Percentiles rank a stretch among this genome's conserved stretches.
Conservation (phyloP, 2,329 filamentous ascomycete genomes). For the Ophiocordyceps unilateralis region DNA sequence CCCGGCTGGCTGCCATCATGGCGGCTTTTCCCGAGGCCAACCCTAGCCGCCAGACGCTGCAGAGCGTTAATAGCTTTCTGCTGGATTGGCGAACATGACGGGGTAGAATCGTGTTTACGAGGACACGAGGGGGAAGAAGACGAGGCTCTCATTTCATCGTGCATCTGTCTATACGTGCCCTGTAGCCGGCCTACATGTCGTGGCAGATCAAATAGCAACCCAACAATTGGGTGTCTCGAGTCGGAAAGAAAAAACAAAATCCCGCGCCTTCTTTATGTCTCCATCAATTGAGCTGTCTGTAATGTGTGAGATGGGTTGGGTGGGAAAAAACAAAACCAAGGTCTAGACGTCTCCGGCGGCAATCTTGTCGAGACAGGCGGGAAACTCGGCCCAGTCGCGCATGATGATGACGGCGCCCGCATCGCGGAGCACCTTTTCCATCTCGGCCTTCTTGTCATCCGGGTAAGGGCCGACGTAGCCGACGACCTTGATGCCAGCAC, state of each 20-base stretch:
- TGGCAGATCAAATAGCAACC: neutral
- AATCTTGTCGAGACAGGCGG: constrained; percentile 26
- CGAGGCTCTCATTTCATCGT: constrained; percentile 7
- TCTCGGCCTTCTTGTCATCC: constrained; percentile 42
- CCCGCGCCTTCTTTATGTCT: neutral
- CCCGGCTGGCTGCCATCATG: constrained; percentile 67
- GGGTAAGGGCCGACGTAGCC: constrained; percentile 73
- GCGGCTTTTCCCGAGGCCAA: constrained; percentile 63
- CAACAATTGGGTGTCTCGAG: too few species aligned
- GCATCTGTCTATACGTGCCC: constrained; percentile 5
- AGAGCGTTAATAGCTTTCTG: constrained; percentile 81
- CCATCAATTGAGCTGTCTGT: neutral
- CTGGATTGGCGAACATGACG: constrained; percentile 38
- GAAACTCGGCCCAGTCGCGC: constrained; percentile 40
- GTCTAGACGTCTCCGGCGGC: constrained; percentile 19
- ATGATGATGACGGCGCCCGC: constrained; percentile 48
- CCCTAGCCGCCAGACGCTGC: constrained; percentile 68
- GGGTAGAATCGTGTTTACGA: neutral
- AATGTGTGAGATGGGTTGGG: neutral
- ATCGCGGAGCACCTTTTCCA: constrained; percentile 42
- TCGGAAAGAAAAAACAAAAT: too few species aligned
- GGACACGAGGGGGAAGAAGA: neutral
- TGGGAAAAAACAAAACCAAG: neutral
- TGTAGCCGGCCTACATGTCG: neutral
- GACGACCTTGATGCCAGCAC: constrained; percentile 64